Conservation (phyloP, 345 rosid genomes). For the Lumnitzera littorea region DNA sequence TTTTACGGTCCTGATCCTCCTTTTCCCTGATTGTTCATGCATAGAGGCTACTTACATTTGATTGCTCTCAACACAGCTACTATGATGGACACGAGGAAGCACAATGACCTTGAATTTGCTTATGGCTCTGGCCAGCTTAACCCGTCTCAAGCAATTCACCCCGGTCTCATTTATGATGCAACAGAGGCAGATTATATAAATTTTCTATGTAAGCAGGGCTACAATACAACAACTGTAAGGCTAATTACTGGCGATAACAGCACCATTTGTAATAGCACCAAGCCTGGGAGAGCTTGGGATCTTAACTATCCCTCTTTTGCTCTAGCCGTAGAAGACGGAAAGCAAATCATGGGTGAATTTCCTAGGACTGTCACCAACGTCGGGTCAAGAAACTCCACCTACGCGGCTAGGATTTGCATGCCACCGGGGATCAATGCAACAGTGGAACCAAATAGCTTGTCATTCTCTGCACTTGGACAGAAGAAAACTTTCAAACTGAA, state of each 20-base stretch:
- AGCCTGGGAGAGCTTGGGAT: slow-evolving; percentile 32
- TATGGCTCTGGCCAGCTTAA: slow-evolving; percentile 35
- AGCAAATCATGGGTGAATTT: slow-evolving; percentile 15
- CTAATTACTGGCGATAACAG: slow-evolving; percentile 23
- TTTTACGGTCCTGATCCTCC: not conserved
- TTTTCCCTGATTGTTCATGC: no score
- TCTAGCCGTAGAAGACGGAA: slow-evolving; percentile 25
- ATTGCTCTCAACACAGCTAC: slow-evolving; percentile 1
- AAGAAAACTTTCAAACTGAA: slow-evolving; percentile 19
- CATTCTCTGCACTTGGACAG: slow-evolving; percentile 24
- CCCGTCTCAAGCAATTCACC: slow-evolving; percentile 24
- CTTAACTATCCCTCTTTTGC: slow-evolving; percentile 39
- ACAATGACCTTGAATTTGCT: slow-evolving; percentile 22
- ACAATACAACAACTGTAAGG: slow-evolving; percentile 17
- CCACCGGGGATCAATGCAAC: slow-evolving; percentile 12
- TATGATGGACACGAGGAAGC: slow-evolving; percentile 23
- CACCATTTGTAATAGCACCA: slow-evolving; percentile 14
- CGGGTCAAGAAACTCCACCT: slow-evolving; percentile 28
- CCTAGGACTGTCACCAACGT: slow-evolving; percentile 45
- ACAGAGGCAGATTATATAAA: slow-evolving; percentile 25
- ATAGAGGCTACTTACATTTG: not conserved
- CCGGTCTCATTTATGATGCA: slow-evolving; percentile 33
- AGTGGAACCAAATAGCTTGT: slow-evolving; percentile 21
- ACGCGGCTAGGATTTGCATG: slow-evolving; percentile 7
- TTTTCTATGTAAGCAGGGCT: slow-evolving; percentile 45